phyloP scores from a whole-genome alignment of 768 basidiomycete species.

The Phaeolepiota aurea region DNA sequence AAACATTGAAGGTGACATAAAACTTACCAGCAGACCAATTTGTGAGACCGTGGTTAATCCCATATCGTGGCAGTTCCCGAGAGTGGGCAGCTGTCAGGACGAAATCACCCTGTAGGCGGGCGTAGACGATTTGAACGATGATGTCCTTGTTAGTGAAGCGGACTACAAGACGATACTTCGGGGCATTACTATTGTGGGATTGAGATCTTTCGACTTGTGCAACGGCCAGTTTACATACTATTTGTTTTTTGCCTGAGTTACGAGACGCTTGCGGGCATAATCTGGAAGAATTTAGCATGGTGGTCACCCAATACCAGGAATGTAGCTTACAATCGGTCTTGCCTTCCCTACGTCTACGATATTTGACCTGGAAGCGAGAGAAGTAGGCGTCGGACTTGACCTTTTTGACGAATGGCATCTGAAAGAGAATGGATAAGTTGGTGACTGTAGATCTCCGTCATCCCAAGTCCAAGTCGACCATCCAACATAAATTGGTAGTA shows the following conservation, averaged over 20 bases:
- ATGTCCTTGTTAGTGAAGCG: conserved; percentile 98
- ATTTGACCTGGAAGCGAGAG: conserved; percentile 98
- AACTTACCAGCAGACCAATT: conserved; percentile 92
- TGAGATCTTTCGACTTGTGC: not conserved
- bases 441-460: conserved; percentile 15
- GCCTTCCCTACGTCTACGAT: conserved; percentile 93
- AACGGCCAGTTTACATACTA: conserved; percentile 45
- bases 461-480: conserved; percentile 19
- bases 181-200: conserved; percentile 62
- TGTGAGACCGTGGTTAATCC: conserved; percentile 96
- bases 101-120: conserved; percentile 96
- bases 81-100: conserved; percentile 85
- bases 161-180: conserved; percentile 97
- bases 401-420: conserved; percentile 97
- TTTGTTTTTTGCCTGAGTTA: conserved; percentile 99
- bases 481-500: conserved; percentile 22
- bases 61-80: conserved; percentile 88
- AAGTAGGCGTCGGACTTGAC: conserved; percentile 97
- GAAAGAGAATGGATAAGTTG: conserved; percentile 2
- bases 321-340: conserved; percentile 88
- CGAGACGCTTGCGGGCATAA: conserved; percentile 95
- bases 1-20: conserved; percentile 3
- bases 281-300: conserved; percentile 35
- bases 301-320: conserved; percentile 2
- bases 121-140: conserved; percentile 93